phyloP scores from a whole-genome alignment of 2,329 filamentous ascomycete species.

The Ilyonectria mors-panacis region DNA sequence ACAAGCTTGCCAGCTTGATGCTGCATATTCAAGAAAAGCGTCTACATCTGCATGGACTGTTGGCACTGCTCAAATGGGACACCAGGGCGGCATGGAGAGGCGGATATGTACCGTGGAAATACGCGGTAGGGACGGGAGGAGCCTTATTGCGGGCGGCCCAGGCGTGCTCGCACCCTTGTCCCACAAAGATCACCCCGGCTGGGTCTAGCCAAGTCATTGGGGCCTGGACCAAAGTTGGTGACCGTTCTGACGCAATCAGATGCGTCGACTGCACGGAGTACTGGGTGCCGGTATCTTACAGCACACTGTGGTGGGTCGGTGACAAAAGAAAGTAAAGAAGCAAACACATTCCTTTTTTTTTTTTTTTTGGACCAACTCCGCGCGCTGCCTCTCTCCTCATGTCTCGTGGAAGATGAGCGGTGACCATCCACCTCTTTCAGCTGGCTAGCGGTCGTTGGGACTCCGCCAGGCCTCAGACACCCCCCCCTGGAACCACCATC shows the following conservation, averaged over 20 bases:
- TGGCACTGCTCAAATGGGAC: slow-evolving; percentile 16
- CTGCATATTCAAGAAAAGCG: slow-evolving; percentile 25
- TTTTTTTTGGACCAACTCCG: slow-evolving; percentile 10
- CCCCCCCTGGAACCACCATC: slow-evolving; percentile 37
- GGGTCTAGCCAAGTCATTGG: slow-evolving; percentile 21
- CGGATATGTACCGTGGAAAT: slow-evolving; percentile 37
- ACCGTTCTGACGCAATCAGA: slow-evolving; percentile 25
- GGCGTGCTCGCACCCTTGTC: slow-evolving; percentile 38
- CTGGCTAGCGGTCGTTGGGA: slow-evolving; percentile 39
- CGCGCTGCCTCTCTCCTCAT: slow-evolving; percentile 17
- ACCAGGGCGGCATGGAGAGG: slow-evolving; percentile 20
- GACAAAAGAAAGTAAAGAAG: slow-evolving; percentile 14
- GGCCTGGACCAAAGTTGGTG: slow-evolving; percentile 26
- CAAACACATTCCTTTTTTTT: slow-evolving; percentile 16
- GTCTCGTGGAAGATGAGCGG: slow-evolving; percentile 34
- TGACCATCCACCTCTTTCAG: slow-evolving; percentile 40
- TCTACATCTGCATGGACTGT: slow-evolving; percentile 14
- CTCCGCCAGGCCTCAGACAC: slow-evolving; percentile 37
- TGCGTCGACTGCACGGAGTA: slow-evolving; percentile 8
- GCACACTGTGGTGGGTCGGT: slow-evolving; percentile 11
- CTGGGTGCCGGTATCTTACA: slow-evolving; percentile 3
- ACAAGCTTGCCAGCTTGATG: slow-evolving; percentile 26
- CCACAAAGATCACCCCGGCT: slow-evolving; percentile 22
- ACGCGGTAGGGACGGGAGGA: slow-evolving; percentile 53
- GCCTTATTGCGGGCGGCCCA: slow-evolving; percentile 51